Evolutionary conservation across 352 stramenopile genomes (phyloP), one percentile per base, ranked within the genome.

Genomic region (Globisporangium canariense): DNA sequence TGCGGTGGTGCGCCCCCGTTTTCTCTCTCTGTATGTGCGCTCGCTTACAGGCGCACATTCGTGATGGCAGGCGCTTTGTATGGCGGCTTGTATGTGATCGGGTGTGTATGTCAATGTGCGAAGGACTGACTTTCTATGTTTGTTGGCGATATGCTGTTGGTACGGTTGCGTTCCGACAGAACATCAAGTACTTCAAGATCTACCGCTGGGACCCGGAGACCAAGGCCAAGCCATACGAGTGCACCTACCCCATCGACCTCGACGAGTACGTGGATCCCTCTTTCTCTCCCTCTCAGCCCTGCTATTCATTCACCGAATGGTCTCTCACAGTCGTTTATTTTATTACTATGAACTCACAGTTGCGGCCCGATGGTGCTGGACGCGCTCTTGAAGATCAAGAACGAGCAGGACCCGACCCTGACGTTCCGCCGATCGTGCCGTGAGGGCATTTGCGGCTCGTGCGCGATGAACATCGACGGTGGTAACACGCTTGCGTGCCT

Each of bases 401-500:
- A 98, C 73, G 97, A 99, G 68, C 92, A 98, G 82, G 97, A 99
- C 85, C 94, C 97, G 5, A 99, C 97, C 49, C 80, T 99, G 18
- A 99, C 97, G 50, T 99, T 99, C 81, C 94, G 98, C 46, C 89
- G 97, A 72, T 99, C 95, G 34, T 99, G 98, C 76, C 96, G 98
- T 66, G 98, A 99, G 77, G 98, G 97, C 28, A 99, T 99, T 74
- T 99, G 98, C 67, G 98, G 98, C 66, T 99, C 94, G 25, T 99
- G 98, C 72, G 97, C 98, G 71, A 99, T 99, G 98, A 99, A 99
- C 81, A 99, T 99, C 73, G 94, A 99, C 70, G 98, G 98, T 30
- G 89, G 83, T 70, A 99, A 99, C 82, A 99, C 95, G 38, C 81
- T 99, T 49, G 98, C 98, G 53, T 99, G 98, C 83, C 78, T 99